A percentile compares a stretch with the other conserved stretches of the same genome.
phyloP scores from a whole-genome alignment of 1,284 basidiomycete genomes.

The Sanghuangporus baumii region DNA sequence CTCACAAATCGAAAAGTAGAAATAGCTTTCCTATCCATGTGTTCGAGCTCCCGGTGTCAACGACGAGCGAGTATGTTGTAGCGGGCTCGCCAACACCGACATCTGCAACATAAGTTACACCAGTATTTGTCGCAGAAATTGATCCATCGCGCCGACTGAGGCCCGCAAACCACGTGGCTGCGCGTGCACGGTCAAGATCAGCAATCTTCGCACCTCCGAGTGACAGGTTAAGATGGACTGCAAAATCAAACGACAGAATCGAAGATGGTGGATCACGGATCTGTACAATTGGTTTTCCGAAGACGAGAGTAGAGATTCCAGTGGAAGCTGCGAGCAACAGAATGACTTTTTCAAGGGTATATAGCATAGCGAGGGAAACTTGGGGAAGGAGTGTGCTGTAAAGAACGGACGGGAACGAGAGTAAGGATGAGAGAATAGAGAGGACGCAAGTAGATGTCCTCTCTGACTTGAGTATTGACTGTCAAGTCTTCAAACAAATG shows the following conservation, averaged over 20 bases:
- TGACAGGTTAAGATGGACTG: constrained; percentile 7
- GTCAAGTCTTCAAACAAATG: not conserved
- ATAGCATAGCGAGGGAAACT: not conserved
- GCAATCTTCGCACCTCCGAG: constrained; percentile 9
- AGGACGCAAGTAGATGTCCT: not conserved
- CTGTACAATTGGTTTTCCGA: not conserved
- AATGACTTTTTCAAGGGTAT: not conserved
- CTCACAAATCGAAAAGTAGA: not conserved
- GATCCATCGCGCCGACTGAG: constrained; percentile 1
- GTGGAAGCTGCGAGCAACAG: not conserved
- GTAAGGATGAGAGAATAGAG: not conserved
- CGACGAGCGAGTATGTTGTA: constrained; percentile 15
- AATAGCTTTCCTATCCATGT: constrained; percentile 23
- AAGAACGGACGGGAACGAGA: not conserved
- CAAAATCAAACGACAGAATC: not conserved
- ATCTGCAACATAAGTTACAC: constrained; percentile 16
- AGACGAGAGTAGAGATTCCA: not conserved
- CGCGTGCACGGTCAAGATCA: constrained; percentile 12
- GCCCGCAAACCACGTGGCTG: not conserved
- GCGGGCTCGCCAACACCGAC: constrained; percentile 19
- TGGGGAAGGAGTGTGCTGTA: not conserved
- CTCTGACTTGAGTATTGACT: not conserved
- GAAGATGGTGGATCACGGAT: not conserved
- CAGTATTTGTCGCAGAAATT: constrained; percentile 9
- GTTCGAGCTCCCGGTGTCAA: constrained; percentile 20